phyloP scores from a whole-genome alignment of 2,329 filamentous ascomycete genomes.

The Magnaporthiopsis incrustans region DNA sequence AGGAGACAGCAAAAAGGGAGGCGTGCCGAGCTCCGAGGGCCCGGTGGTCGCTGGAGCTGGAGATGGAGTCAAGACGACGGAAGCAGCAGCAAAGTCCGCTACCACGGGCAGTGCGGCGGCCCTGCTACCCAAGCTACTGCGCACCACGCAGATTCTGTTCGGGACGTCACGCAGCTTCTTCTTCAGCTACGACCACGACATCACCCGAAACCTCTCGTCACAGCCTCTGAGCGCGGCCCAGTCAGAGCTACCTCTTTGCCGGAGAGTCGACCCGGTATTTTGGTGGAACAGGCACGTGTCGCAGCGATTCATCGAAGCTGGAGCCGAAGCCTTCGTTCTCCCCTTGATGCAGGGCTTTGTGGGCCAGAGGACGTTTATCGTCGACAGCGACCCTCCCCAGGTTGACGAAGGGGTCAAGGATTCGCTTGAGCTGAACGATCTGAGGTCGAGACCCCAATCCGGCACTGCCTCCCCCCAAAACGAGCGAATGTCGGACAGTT shows the following conservation, averaged over 20 bases:
- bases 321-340: conserved; percentile 62
- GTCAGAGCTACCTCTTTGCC: neutral
- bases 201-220: conserved; percentile 59
- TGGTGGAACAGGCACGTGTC: conserved; percentile 87
- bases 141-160: conserved; percentile 78
- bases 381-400: conserved; percentile 55
- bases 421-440: conserved; percentile 31
- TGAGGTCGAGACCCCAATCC: conserved; percentile 16
- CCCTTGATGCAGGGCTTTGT: conserved; percentile 93
- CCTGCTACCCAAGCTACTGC: conserved; percentile 75
- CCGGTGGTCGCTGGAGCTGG: neutral
- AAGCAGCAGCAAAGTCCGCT: neutral
- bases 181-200: conserved; percentile 90
- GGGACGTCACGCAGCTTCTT: conserved; percentile 78
- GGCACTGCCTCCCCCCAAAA: conserved; percentile 13
- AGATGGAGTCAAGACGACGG: neutral
- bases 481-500: conserved; percentile 12
- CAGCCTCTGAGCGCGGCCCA: conserved; percentile 57
- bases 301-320: conserved; percentile 64
- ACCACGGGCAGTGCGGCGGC: conserved; percentile 23
- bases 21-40: conserved; percentile 7
- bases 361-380: conserved; percentile 73
- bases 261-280: conserved; percentile 61
- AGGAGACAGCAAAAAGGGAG: conserved; percentile 5
- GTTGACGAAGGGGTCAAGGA: conserved; percentile 36